Percentiles rank a stretch among this genome's conserved stretches.
These are phyloP conservation scores for Scenedesmus sp. DNA, from an alignment of 163 green algal species.

Conservation along the genomic window DNA sequence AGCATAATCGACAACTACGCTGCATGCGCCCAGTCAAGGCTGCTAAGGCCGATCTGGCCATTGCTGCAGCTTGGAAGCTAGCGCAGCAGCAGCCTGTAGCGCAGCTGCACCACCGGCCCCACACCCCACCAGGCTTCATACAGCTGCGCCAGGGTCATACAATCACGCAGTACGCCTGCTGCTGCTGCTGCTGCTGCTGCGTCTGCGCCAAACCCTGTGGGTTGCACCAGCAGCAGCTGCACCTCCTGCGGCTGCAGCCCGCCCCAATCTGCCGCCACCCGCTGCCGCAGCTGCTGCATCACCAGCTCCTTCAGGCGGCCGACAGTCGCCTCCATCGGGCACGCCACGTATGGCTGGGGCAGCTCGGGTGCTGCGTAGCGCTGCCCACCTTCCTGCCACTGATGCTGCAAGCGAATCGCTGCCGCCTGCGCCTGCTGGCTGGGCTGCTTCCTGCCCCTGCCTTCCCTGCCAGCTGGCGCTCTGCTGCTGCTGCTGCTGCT, in stretches of 20 bases:
- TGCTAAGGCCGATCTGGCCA: too few relatives aligned
- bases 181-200: background rate
- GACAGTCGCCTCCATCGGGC: constrained; percentile 11
- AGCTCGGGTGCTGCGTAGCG: background rate
- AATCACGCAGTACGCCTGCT: constrained; percentile 17
- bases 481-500: constrained; percentile 34
- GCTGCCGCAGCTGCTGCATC: constrained; percentile 47
- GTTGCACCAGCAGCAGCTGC: constrained; percentile 12
- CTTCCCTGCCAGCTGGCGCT: background rate
- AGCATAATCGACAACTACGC: too few relatives aligned
- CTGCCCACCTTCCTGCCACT: background rate
- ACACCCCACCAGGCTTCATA: constrained; percentile 3
- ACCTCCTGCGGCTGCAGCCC: background rate
- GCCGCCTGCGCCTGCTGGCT: background rate
- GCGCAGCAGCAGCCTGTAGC: constrained; percentile 40
- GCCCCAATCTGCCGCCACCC: background rate
- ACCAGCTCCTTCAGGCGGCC: constrained; percentile 31
- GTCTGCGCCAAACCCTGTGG: background rate
- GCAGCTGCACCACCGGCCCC: constrained; percentile 24
- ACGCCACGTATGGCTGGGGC: constrained; percentile 31
- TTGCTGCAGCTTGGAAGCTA: background rate
- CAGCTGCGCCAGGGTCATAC: constrained; percentile 35
- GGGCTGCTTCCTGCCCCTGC: background rate
- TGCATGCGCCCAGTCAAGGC: too few relatives aligned
- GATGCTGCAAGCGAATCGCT: constrained; percentile 18